Base-by-base conservation (phyloP, 306 rosid species). In the Begonia loranthoides region DNA sequence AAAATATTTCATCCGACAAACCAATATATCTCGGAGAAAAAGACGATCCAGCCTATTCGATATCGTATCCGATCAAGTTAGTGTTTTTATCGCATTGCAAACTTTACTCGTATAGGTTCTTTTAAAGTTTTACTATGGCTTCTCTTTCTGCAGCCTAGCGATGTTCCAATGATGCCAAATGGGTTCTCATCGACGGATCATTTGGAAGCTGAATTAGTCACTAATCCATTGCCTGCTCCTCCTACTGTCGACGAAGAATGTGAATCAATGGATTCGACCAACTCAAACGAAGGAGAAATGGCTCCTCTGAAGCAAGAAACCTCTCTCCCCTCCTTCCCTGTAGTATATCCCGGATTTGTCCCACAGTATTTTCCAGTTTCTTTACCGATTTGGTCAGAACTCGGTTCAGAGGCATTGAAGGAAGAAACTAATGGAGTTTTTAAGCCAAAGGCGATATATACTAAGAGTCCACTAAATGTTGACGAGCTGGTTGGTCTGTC, bases 11-110 rank as follows among this genome's bases (percentile, higher is more conserved):
- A 86, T 90, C 43, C 76, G 99, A 82, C 99, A 83, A 70, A 80
- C 76, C 71, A 90, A 90, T 69, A 79, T 83, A 51, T 83, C 94
- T 46, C 76, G 99, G 75, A 73, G 94, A 63, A 90, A 90, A 58
- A 76, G 95, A 73, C 99, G 99, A 39, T 82, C 99, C 70, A 90
- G 99, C 81, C 65, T 90, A 66, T 90, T 90, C 58, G 99, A 90
- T 69, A 90, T 90, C 38, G 66, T 83, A 9, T 83, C 94, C 46
- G 99, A 86, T 66, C 95, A 90, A 60, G 99, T 86, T 65, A 78
- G 90, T 83, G 28, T 28, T 28, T 28, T 28, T 28, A 28, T 28
- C 36, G 36, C 8, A 7, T 28, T 28, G 6, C 36, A 28, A 28
- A 0, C 36, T 5, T 28, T 28, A 28, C 36, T 28, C 3, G 36